Conservation (phyloP, 2,329 filamentous ascomycete genomes). For the Diaporthe batatas region DNA sequence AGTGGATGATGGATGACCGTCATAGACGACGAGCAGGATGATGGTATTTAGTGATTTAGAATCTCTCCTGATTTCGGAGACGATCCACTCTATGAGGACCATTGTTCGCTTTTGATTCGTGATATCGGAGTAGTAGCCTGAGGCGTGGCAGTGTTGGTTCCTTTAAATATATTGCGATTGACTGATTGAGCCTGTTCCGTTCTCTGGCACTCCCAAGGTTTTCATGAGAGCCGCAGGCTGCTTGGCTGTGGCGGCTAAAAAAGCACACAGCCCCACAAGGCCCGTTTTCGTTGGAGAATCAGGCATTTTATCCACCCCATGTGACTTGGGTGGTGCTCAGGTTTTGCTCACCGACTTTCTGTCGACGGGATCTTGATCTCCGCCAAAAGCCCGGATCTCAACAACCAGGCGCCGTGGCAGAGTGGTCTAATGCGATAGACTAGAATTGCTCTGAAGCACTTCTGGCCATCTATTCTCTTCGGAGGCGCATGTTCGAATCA, state of each 20-base stretch:
- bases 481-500: slow-evolving; percentile 35
- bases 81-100: too few relatives aligned
- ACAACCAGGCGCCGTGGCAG: slow-evolving; percentile 10
- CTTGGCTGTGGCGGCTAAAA: neutral
- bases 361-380: neutral
- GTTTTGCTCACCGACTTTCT: neutral
- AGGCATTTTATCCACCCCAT: neutral
- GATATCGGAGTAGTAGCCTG: too few relatives aligned
- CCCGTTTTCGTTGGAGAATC: neutral
- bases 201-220: too few relatives aligned
- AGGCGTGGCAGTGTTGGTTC: too few relatives aligned
- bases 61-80: too few relatives aligned
- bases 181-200: too few relatives aligned
- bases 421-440: slow-evolving; percentile 35
- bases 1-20: too few relatives aligned
- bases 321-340: neutral
- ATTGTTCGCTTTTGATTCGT: too few relatives aligned
- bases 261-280: neutral
- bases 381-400: neutral
- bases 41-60: too few relatives aligned
- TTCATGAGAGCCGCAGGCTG: too few relatives aligned
- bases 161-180: too few relatives aligned
- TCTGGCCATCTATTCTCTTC: slow-evolving; percentile 32
- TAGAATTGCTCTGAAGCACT: slow-evolving; percentile 2
- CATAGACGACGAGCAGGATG: too few relatives aligned